Conservation (phyloP, 768 basidiomycete species). For the Pulveroboletus sp. region DNA sequence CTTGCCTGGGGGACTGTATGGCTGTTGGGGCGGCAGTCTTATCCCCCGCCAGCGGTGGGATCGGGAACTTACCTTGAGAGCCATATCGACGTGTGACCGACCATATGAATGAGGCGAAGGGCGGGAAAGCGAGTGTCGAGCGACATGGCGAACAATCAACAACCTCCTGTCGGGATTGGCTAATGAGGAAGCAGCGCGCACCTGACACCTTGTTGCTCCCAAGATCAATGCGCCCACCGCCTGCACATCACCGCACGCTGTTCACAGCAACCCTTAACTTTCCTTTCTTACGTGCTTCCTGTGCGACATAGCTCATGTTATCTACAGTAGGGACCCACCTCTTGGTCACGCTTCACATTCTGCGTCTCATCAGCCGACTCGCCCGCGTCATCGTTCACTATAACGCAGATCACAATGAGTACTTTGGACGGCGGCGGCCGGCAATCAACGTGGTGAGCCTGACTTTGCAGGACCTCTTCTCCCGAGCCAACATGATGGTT, state of each 20-base stretch:
- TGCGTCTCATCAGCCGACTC: neutral
- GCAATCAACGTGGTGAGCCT: too few species aligned
- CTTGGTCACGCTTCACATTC: neutral
- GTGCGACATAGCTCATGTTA: neutral
- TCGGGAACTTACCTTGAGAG: constrained; percentile 21
- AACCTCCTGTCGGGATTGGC: constrained; percentile 13
- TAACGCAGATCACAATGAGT: too few species aligned
- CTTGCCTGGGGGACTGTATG: too few species aligned
- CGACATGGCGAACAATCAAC: constrained; percentile 13
- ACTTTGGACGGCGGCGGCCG: too few species aligned
- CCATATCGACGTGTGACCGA: constrained; percentile 7
- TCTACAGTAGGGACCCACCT: too few species aligned
- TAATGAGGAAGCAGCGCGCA: constrained; percentile 12
- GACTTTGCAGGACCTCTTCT: too few species aligned
- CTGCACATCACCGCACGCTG: constrained; percentile 15
- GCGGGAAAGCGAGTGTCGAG: constrained; percentile 27
- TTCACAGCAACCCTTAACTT: neutral
- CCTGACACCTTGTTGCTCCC: constrained; percentile 15
- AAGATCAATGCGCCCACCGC: constrained; percentile 1
- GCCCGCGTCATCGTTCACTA: neutral
- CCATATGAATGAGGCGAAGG: constrained; percentile 11
- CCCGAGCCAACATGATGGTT: too few species aligned
- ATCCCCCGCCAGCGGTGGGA: constrained; percentile 18
- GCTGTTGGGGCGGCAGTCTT: constrained; percentile 22
- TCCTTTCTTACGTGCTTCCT: constrained; percentile 10